Evolutionary conservation across 2,329 filamentous ascomycete species (phyloP).

Genomic region (Phoma herbarum): DNA sequence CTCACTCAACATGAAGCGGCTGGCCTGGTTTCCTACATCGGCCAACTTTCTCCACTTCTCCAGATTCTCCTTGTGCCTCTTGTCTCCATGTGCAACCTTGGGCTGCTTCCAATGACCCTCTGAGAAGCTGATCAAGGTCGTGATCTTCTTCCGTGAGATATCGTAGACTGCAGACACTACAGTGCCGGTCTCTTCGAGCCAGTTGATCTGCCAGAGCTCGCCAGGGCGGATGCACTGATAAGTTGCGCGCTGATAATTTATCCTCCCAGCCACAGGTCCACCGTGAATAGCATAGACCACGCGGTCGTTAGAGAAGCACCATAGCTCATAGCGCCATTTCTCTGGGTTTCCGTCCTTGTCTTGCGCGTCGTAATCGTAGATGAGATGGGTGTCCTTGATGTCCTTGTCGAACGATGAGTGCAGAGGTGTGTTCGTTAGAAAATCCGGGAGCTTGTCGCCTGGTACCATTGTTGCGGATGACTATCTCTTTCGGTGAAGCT

Average conservation of each 20-base stretch:
- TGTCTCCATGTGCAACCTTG: slow-evolving; percentile 63
- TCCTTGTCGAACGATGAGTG: slow-evolving; percentile 58
- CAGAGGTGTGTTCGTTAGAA: slow-evolving; percentile 40
- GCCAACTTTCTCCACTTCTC: slow-evolving; percentile 62
- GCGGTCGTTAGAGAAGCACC: slow-evolving; percentile 64
- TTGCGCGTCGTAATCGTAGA: slow-evolving; percentile 66
- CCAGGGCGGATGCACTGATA: slow-evolving; percentile 67
- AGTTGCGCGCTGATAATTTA: slow-evolving; percentile 63
- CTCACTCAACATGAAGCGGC: slow-evolving; percentile 62
- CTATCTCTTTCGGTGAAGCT: background rate
- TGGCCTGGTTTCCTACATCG: slow-evolving; percentile 59
- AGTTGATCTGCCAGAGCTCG: slow-evolving; percentile 68
- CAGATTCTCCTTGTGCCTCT: slow-evolving; percentile 61
- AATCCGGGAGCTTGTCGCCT: slow-evolving; percentile 36
- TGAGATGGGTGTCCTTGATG: slow-evolving; percentile 62
- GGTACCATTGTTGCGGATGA: slow-evolving; percentile 27
- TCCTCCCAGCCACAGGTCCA: slow-evolving; percentile 61
- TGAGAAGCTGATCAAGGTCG: slow-evolving; percentile 63
- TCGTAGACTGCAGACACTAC: slow-evolving; percentile 66
- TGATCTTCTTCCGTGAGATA: slow-evolving; percentile 59
- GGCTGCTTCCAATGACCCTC: slow-evolving; percentile 65
- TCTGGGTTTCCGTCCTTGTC: slow-evolving; percentile 60
- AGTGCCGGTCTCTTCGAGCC: slow-evolving; percentile 68
- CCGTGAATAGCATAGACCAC: slow-evolving; percentile 68
- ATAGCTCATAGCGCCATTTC: slow-evolving; percentile 70